A percentile compares a stretch with the other conserved stretches of the same genome.
These are phyloP conservation scores for Dysphania ambrosioides DNA, from an alignment of 148 eudicot genomes.

Conservation along the genomic window DNA sequence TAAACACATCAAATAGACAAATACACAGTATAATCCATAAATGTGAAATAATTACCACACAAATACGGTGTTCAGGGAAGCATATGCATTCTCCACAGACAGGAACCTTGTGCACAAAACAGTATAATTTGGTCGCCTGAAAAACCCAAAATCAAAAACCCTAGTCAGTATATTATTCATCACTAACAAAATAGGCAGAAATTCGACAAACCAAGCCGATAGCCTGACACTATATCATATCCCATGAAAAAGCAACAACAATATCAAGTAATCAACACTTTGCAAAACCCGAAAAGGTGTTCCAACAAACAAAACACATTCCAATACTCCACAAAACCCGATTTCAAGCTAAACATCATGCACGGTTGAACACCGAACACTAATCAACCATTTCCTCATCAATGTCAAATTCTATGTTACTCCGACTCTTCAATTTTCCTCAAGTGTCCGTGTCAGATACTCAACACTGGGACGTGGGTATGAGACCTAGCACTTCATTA, in stretches of 20 bases:
- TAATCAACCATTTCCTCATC: not conserved
- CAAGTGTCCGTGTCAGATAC: no score
- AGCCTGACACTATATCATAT: not conserved
- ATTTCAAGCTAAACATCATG: not conserved
- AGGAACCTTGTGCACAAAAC: conserved; percentile 98
- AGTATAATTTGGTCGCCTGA: conserved; percentile 95
- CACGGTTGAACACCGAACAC: not conserved
- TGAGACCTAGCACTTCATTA: no score
- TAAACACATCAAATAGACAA: not conserved
- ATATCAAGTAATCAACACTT: not conserved
- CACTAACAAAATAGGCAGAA: not conserved
- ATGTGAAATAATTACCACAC: conserved; percentile 63
- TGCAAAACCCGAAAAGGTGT: not conserved
- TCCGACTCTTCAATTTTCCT: no score
- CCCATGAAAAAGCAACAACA: not conserved
- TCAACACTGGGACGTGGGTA: no score
- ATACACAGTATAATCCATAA: not conserved
- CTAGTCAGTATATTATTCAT: not conserved
- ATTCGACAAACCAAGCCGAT: not conserved
- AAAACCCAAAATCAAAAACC: conserved; percentile 11
- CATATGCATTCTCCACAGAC: conserved; percentile 99
- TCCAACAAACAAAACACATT: not conserved
- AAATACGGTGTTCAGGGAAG: conserved; percentile 93
- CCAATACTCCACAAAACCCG: not conserved
- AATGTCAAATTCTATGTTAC: no score